A percentile compares a stretch with the other conserved stretches of the same genome.
Evolutionary conservation across 129 eudicot genomes (phyloP).

Genomic region (Flaveria linearis): DNA sequence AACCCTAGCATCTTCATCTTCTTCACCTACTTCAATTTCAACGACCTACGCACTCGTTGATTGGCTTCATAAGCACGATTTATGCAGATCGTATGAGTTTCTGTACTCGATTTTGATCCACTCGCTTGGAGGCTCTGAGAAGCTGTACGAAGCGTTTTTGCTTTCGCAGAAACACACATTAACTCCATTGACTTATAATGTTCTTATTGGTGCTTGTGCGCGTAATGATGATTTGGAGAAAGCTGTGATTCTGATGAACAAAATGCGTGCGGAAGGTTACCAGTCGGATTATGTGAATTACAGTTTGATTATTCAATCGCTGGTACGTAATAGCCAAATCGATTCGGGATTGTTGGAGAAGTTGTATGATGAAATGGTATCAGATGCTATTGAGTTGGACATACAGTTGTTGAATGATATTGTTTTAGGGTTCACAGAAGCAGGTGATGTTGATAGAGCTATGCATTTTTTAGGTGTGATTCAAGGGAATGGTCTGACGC

Average conservation of each 20-base stretch:
- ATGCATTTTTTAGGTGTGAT: slow-evolving; percentile 59
- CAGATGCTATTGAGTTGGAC: slow-evolving; percentile 71
- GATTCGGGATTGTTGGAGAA: slow-evolving; percentile 56
- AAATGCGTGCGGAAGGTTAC: slow-evolving; percentile 82
- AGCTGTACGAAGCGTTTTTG: slow-evolving; percentile 80
- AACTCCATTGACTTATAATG: slow-evolving; percentile 87
- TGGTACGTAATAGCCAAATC: slow-evolving; percentile 47
- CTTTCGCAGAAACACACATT: slow-evolving; percentile 69
- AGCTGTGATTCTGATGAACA: slow-evolving; percentile 67
- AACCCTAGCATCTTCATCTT: slow-evolving; percentile 54
- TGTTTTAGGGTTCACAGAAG: slow-evolving; percentile 63
- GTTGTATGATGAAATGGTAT: slow-evolving; percentile 58
- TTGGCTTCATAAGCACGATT: slow-evolving; percentile 75
- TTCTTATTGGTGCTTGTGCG: slow-evolving; percentile 86
- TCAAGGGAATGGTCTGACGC: slow-evolving; percentile 84
- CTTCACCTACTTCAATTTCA: slow-evolving; percentile 43
- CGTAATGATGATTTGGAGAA: slow-evolving; percentile 80
- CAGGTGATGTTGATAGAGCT: slow-evolving; percentile 70
- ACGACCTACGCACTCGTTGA: slow-evolving; percentile 62
- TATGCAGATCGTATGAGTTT: slow-evolving; percentile 76
- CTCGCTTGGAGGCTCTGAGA: slow-evolving; percentile 71
- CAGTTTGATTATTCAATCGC: slow-evolving; percentile 71
- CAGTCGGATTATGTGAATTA: slow-evolving; percentile 73
- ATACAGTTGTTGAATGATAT: slow-evolving; percentile 75
- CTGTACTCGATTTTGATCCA: slow-evolving; percentile 76